Percentiles rank a stretch among this genome's conserved stretches.
Conservation (phyloP, 1,284 basidiomycete genomes). For the Cryptococcus jaspeensis region DNA sequence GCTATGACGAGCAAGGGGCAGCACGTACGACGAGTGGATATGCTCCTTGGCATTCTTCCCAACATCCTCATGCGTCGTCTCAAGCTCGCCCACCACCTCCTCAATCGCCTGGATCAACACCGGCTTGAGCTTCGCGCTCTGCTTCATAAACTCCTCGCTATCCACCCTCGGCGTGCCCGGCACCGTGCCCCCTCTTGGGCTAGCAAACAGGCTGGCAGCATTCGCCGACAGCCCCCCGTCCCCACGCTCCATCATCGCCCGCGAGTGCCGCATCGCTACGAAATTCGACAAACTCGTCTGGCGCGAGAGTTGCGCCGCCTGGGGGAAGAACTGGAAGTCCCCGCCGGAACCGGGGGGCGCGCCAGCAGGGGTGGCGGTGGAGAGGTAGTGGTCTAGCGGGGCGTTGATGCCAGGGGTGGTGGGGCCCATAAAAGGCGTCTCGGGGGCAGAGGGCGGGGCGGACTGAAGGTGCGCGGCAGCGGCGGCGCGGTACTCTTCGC, state of each 20-base stretch:
- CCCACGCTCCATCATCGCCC: slow-evolving; percentile 48
- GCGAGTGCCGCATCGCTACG: slow-evolving; percentile 50
- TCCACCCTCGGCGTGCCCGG: slow-evolving; percentile 20
- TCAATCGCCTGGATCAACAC: slow-evolving; percentile 83
- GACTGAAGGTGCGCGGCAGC: slow-evolving; percentile 32
- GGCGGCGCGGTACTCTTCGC: slow-evolving; percentile 76
- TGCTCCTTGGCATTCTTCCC: slow-evolving; percentile 94
- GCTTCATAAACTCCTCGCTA: slow-evolving; percentile 46
- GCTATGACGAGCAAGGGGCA: not conserved
- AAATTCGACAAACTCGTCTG: slow-evolving; percentile 47
- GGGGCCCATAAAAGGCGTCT: slow-evolving; percentile 42
- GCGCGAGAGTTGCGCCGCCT: slow-evolving; percentile 16
- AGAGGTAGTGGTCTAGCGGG: slow-evolving; percentile 43
- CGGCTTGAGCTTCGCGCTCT: slow-evolving; percentile 50
- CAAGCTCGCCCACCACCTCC: slow-evolving; percentile 91
- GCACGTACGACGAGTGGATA: slow-evolving; percentile 86
- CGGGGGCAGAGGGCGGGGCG: slow-evolving; percentile 38
- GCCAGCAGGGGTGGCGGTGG: slow-evolving; percentile 11
- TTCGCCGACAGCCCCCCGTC: slow-evolving; percentile 25
- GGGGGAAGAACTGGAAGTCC: slow-evolving; percentile 6
- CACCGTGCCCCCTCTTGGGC: slow-evolving; percentile 19
- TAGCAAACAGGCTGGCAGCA: slow-evolving; percentile 35
- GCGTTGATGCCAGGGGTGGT: slow-evolving; percentile 43
- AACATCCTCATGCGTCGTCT: slow-evolving; percentile 92
- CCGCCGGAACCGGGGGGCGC: not conserved